Evolutionary conservation across 305 asterid species (phyloP), one percentile per base, ranked within the genome.

Genomic region (Solanum hybrid): DNA sequence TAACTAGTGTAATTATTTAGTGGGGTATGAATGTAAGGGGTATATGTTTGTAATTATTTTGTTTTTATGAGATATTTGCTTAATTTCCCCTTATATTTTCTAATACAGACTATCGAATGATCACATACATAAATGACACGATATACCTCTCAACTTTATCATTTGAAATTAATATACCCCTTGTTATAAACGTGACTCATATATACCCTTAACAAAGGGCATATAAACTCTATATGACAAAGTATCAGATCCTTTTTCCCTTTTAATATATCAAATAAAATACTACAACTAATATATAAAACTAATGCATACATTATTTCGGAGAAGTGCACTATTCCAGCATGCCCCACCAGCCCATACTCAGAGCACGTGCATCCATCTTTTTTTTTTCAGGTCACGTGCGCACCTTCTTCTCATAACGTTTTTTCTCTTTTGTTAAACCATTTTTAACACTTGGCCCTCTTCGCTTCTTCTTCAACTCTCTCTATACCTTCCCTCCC

Each of bases 361-460:
- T 61, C 72, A 61, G 72, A 61, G 72, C 72, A 61, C 72, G 72
- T 61, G 72, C 72, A 61, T 61, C 72, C 0, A 61, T 20, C 72
- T 32, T 20, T 51, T 51, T 51, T 45, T 51, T 6, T 5, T 1
- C 26, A 61, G 72, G 11, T 61, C 87, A 83, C 87, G 87, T 83
- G 87, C 87, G 87, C 87, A 41, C 38, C 73, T 82, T 41, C 87
- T 82, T 33, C 73, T 82, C 82, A 77, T 22, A 77, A 41, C 34
- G 70, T 26, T 39, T 39, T 26, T 26, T 26, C 70, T 61, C 1
- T 61, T 61, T 20, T 61, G 72, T 3, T 3, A 20, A 61, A 14
- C 87, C 20, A 45, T 41, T 41, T 41, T 29, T 10, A 41, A 17
- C 73, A 15, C 87, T 26, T 5, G 7, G 26, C 45, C 1, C 22